Percentiles rank a stretch among this genome's conserved stretches.
phyloP scores from a whole-genome alignment of 257 asterid genomes.

The Solanum boliviense region DNA sequence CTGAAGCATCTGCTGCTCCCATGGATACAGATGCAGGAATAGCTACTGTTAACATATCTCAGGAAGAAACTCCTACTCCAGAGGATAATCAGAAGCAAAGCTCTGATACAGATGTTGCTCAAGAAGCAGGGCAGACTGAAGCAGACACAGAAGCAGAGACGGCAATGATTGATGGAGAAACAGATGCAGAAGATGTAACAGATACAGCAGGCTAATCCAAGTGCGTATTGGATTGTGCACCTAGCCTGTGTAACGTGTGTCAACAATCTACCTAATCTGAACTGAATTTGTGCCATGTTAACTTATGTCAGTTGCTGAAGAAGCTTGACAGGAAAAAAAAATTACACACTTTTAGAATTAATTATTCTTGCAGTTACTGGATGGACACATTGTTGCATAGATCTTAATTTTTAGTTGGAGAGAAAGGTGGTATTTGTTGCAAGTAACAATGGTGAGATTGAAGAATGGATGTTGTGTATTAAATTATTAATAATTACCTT shows the following conservation, averaged over 20 bases:
- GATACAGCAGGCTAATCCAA: conserved; percentile 22
- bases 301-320: background rate
- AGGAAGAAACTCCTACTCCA: conserved; percentile 53
- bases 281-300: background rate
- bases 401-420: background rate
- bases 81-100: conserved; percentile 60
- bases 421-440: background rate
- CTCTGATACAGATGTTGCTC: conserved; percentile 48
- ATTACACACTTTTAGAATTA: background rate
- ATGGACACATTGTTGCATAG: background rate
- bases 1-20: conserved; percentile 37
- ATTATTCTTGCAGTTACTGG: background rate
- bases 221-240: background rate
- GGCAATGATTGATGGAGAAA: conserved; percentile 44
- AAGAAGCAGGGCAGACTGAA: conserved; percentile 59
- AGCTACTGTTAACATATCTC: conserved; percentile 41
- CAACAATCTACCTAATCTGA: background rate
- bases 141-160: conserved; percentile 14
- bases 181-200: conserved; percentile 43
- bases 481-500: background rate
- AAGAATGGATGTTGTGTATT: background rate
- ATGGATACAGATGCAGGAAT: conserved; percentile 39
- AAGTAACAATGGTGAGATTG: background rate
- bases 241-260: background rate
- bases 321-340: background rate